These are phyloP conservation scores for Aspergillus terreus DNA, from an alignment of 2,329 filamentous ascomycete species.

Conservation along the genomic window DNA sequence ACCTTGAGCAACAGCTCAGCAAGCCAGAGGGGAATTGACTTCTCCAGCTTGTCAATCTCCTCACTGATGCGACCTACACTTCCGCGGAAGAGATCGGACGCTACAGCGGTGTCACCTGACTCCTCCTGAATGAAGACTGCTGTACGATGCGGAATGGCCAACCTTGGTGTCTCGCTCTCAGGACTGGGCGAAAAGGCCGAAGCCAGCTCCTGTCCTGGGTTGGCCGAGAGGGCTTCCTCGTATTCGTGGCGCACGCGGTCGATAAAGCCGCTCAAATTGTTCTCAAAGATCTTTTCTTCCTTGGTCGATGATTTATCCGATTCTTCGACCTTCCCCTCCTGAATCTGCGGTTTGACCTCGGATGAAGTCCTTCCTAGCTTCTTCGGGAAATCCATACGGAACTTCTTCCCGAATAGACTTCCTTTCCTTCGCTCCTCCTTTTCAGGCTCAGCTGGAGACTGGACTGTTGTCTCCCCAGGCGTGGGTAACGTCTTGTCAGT, in stretches of 20 bases:
- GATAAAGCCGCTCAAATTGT: conserved; percentile 45
- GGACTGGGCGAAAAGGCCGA: conserved; percentile 42
- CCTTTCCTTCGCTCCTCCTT: conserved; percentile 59
- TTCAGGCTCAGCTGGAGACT: conserved; percentile 54
- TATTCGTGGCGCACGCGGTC: conserved; percentile 46
- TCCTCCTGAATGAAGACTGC: conserved; percentile 65
- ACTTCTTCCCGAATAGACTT: conserved; percentile 75
- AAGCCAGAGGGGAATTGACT: conserved; percentile 84
- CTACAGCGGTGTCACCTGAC: conserved; percentile 58
- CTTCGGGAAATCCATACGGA: conserved; percentile 73
- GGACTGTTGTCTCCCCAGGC: conserved; percentile 41
- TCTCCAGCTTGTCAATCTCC: conserved; percentile 80
- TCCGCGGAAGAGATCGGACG: conserved; percentile 85
- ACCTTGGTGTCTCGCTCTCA: conserved; percentile 42
- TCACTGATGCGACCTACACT: conserved; percentile 73
- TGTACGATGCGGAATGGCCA: conserved; percentile 47
- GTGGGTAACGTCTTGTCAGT: conserved; percentile 46
- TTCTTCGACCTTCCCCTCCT: conserved; percentile 68
- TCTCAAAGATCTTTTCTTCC: conserved; percentile 43
- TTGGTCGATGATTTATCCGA: conserved; percentile 51
- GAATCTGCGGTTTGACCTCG: conserved; percentile 66
- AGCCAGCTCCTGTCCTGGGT: conserved; percentile 34
- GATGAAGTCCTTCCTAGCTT: conserved; percentile 69
- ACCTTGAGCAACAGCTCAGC: conserved; percentile 77
- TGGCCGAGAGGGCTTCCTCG: conserved; percentile 37